Conservation (phyloP, 2,329 filamentous ascomycete genomes). For the Lachnellula arida region DNA sequence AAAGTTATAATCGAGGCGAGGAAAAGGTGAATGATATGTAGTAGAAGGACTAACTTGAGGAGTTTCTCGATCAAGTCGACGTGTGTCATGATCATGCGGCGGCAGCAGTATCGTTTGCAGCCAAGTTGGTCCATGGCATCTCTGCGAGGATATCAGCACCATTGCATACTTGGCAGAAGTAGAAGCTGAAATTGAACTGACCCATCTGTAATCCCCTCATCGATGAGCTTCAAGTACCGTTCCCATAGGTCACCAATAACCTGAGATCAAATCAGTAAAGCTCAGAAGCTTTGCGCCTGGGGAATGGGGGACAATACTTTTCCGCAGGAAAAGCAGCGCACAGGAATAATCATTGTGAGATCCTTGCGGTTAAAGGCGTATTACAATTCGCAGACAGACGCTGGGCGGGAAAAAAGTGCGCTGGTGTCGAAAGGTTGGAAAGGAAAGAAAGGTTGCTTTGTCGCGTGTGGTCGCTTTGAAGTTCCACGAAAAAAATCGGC, state of each 20-base stretch:
- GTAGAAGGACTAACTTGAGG: constrained; percentile 60
- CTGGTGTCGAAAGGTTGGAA: not conserved
- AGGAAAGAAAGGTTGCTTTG: not conserved
- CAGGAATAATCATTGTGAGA: constrained; percentile 92
- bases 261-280: constrained; percentile 42
- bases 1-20: not conserved
- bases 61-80: constrained; percentile 99
- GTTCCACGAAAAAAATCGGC: not conserved
- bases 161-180: not conserved
- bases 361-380: not conserved
- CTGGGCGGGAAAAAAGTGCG: not conserved
- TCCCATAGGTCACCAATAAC: constrained; percentile 98
- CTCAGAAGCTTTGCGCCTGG: not conserved
- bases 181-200: constrained; percentile 39
- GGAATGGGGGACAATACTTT: constrained; percentile 59
- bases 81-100: constrained; percentile 99
- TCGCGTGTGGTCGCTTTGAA: constrained; percentile 7
- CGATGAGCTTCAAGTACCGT: constrained; percentile 83
- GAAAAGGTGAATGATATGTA: not conserved
- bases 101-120: constrained; percentile 95
- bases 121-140: constrained; percentile 95
- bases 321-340: constrained; percentile 97
- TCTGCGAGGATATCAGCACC: constrained; percentile 43
- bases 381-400: not conserved
- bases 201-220: constrained; percentile 72